phyloP scores from a whole-genome alignment of 2,329 filamentous ascomycete genomes.

The Capronia epimyces region DNA sequence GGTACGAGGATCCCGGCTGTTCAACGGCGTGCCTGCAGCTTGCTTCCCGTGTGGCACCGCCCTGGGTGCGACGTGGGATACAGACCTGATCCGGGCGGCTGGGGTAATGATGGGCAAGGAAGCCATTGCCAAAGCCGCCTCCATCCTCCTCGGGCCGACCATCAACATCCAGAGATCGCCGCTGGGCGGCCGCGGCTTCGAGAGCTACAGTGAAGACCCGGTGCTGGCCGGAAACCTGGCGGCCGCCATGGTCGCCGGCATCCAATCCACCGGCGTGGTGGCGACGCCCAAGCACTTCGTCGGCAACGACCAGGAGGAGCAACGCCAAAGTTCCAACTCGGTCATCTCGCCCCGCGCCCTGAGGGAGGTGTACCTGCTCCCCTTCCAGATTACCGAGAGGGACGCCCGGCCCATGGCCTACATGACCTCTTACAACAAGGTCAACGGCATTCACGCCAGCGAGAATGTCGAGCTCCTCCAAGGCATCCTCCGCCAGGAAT shows the following conservation, averaged over 20 bases:
- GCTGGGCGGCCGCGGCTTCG: slow-evolving; percentile 76
- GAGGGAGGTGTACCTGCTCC: slow-evolving; percentile 59
- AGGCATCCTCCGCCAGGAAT: slow-evolving; percentile 41
- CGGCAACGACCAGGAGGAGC: slow-evolving; percentile 43
- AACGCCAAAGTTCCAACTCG: slow-evolving; percentile 38
- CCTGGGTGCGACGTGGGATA: too few relatives aligned
- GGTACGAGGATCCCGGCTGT: slow-evolving; percentile 60
- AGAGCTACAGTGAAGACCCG: slow-evolving; percentile 79
- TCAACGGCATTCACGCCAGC: slow-evolving; percentile 47
- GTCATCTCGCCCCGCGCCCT: slow-evolving; percentile 48
- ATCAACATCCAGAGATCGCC: slow-evolving; percentile 76
- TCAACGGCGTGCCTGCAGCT: slow-evolving; percentile 63
- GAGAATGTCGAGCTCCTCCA: slow-evolving; percentile 35
- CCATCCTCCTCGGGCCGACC: slow-evolving; percentile 68
- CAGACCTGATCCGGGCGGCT: too few relatives aligned
- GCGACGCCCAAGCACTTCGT: slow-evolving; percentile 66
- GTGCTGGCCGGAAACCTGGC: slow-evolving; percentile 67
- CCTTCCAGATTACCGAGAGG: slow-evolving; percentile 56
- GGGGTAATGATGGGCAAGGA: slow-evolving; percentile 52
- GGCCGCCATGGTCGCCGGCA: slow-evolving; percentile 62
- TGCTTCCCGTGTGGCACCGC: too few relatives aligned
- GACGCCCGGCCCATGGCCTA: slow-evolving; percentile 51
- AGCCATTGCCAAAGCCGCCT: slow-evolving; percentile 66
- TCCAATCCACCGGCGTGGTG: slow-evolving; percentile 64
- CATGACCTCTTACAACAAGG: slow-evolving; percentile 55